phyloP scores from a whole-genome alignment of 2,329 filamentous ascomycete species.

The Didymella exigua region DNA sequence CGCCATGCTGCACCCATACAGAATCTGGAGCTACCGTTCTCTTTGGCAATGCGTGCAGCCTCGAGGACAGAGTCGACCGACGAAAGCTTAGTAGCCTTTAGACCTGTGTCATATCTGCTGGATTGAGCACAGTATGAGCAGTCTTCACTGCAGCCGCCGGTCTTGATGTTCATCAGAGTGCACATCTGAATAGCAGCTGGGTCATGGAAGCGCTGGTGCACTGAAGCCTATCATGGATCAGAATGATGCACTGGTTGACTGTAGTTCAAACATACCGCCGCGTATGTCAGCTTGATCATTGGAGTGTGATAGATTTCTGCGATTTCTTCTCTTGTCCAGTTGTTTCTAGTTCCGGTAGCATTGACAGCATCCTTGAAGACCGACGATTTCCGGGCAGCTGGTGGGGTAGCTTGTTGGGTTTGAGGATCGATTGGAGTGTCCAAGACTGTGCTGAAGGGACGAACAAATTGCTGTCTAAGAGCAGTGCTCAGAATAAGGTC shows the following conservation, averaged over 20 bases:
- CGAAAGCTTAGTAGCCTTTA: conserved; percentile 79
- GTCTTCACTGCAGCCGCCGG: conserved; percentile 88
- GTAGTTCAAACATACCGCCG: conserved; percentile 61
- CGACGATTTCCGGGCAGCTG: conserved; percentile 17
- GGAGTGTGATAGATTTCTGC: conserved; percentile 80
- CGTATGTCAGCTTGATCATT: conserved; percentile 77
- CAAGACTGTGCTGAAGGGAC: conserved; percentile 43
- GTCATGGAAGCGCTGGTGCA: conserved; percentile 86
- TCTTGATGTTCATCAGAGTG: conserved; percentile 97
- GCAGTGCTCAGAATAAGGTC: conserved; percentile 9
- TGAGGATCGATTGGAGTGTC: conserved; percentile 36
- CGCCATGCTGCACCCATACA: conserved; percentile 96
- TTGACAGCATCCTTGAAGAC: conserved; percentile 59
- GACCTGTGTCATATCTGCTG: conserved; percentile 76
- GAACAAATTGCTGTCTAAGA: conserved; percentile 15
- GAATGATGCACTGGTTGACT: not conserved
- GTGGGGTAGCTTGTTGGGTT: conserved; percentile 27
- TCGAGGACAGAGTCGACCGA: conserved; percentile 80
- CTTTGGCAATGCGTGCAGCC: conserved; percentile 76
- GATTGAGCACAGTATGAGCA: conserved; percentile 94
- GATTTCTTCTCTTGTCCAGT: conserved; percentile 84
- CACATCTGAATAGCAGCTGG: conserved; percentile 87
- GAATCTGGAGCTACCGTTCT: conserved; percentile 86
- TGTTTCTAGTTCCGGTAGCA: conserved; percentile 66
- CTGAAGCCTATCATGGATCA: conserved; percentile 60